Evolutionary conservation across 1,284 basidiomycete species (phyloP), one percentile per base, ranked within the genome.

Genomic region (Heliocybe sulcata): DNA sequence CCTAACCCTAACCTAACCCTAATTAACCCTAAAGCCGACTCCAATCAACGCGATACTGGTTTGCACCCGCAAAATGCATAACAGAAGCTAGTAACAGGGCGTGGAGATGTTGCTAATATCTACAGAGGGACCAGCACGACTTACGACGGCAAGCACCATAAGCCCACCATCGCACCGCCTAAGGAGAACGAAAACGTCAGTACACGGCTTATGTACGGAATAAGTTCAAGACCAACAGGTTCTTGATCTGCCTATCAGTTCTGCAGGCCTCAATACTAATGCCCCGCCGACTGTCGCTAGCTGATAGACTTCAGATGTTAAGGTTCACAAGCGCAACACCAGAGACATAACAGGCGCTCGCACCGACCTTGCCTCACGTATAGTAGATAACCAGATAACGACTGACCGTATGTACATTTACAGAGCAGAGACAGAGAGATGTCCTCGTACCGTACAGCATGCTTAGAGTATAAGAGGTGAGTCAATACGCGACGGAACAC

Each of bases 371-470:
- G 16, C 20, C n/a, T 49, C 47, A 16, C 27, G 22, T 3, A 11
- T 11, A 49, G 27, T 25, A 49, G 12, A 49, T 29, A 49, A 49
- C 23, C 10, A 49, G 23, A 22, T 9, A 49, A 25, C 12, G 47
- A 49, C 47, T 22, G 27, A 49, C 47, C 47, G 47, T 49, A 49
- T 11, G 27, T 49, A 49, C 47, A 49, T 49, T 42, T 42, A 29
- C 47, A 49, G 27, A 49, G 23, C 22, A 49, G 27, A 49, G 47
- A 49, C 23, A 29, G 27, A 49, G 25, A n/a, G 16, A 49, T 6
- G 47, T 26, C 47, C 47, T 49, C 47, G 47, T 26, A 49, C 22
- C 47, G 38, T 42, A 42, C 47, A 25, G 22, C 23, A 49, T 19
- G 47, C 38, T n/a, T 49, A 25, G 47, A 25, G 47, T n/a, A 23